Base-by-base conservation (phyloP, 805 yeast species). In the Cyberlindnera euphorbiiphila region DNA sequence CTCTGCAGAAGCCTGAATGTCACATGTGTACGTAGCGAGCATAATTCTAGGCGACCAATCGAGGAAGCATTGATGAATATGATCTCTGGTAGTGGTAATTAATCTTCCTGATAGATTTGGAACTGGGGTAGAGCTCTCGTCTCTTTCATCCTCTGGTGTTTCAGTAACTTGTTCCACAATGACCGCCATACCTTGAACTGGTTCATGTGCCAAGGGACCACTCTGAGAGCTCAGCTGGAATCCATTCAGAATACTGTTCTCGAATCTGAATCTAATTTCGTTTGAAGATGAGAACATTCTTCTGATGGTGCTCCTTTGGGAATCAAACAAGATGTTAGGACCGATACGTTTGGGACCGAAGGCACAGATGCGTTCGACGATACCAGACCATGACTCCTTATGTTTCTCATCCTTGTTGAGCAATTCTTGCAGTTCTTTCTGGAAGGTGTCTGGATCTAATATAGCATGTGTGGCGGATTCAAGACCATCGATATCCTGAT, bases 21-120 rank as follows among this genome's bases (percentile, higher is more conserved):
- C 97, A 68, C 97, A 89, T 0, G 84, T 69, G 57, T 93, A 93
- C 78, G 83, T 86, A 4, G 98, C 98, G 52, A 94, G 72, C 77
- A 84, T 81, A 32, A 93, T 61, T 41, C 99, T 72, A 7, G 98
- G 95, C 0, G 96, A 80, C 81, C 93, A 83, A 42, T 77, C 81
- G 25, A 85, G 58, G 54, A 91, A 75, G 1, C 78, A 75, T 29
- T 71, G 67, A 53, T 85, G 85, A 28, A 93, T 81, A 3, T 76
- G 63, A 45, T 85, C 89, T 49, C 88, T 77, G 0, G 86, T 76
- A 1, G 76, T 68, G 2, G 88, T 75, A 32, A 88, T 79, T 19
- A 87, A 61, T 50, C 93, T 74, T 8, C 97, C 95, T 1, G 81
- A 66, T 15, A 77, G 46, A 38, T 80, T 74, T 22, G 71, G 62